These are phyloP conservation scores for Scheffersomyces segobiensis DNA, from an alignment of 1,139 yeast species.

Conservation along the genomic window DNA sequence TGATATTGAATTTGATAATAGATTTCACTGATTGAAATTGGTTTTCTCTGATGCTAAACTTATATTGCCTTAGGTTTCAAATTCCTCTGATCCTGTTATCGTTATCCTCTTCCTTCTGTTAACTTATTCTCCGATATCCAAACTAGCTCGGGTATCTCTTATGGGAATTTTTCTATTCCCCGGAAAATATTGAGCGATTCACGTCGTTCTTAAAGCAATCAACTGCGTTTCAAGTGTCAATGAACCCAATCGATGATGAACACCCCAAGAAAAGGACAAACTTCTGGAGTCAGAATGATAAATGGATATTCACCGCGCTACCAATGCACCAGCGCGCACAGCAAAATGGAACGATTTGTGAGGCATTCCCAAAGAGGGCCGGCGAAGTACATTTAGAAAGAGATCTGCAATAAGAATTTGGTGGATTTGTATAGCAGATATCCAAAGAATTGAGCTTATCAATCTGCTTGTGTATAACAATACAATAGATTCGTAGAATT, in stretches of 20 bases:
- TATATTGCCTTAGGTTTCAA: neutral
- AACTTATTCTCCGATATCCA: neutral
- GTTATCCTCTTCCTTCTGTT: neutral
- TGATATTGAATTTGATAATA: neutral
- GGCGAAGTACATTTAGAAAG: no score
- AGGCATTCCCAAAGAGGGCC: no score
- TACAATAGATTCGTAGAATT: no score
- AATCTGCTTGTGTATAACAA: neutral
- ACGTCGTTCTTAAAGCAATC: neutral
- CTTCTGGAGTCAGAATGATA: neutral
- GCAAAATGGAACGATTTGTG: neutral
- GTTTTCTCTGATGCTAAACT: neutral
- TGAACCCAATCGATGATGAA: neutral
- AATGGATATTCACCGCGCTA: neutral
- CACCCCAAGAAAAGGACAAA: neutral
- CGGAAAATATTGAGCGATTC: neutral
- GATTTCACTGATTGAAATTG: neutral
- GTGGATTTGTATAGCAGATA: no score
- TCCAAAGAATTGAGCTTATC: neutral
- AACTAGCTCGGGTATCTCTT: neutral
- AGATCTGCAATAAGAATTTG: no score
- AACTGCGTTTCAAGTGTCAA: neutral
- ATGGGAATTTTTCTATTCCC: neutral
- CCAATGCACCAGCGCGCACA: neutral
- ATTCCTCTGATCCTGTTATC: neutral